Percentiles rank a stretch among this genome's conserved stretches.
Evolutionary conservation across 2,329 filamentous ascomycete genomes (phyloP).

Genomic region (Aspergillus texensis): DNA sequence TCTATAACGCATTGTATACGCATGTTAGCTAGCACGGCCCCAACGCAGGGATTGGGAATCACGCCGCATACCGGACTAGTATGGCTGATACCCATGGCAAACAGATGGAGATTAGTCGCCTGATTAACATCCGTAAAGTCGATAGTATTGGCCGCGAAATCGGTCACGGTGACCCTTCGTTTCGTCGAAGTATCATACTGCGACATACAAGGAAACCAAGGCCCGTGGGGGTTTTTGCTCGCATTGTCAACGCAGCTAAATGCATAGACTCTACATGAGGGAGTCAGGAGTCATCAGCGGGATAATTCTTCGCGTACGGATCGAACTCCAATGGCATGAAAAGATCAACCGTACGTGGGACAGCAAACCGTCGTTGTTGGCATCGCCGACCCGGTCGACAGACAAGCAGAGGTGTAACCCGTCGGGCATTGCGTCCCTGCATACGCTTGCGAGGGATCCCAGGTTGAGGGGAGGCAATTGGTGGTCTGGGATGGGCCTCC

Average conservation of each 20-base stretch:
- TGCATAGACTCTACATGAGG: neutral
- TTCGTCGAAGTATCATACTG: neutral
- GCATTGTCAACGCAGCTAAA: constrained; percentile 1
- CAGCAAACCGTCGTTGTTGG: constrained; percentile 1
- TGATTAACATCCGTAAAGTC: constrained; percentile 1
- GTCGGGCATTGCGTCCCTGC: neutral
- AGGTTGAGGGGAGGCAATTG: constrained; percentile 5
- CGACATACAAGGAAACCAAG: constrained; percentile 3
- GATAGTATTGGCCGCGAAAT: neutral
- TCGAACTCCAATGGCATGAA: neutral
- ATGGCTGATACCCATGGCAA: neutral
- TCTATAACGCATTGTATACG: neutral
- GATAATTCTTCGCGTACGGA: neutral
- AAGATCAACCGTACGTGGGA: neutral
- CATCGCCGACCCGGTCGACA: neutral
- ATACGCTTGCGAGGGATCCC: neutral
- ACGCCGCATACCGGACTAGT: neutral
- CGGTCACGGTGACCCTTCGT: neutral
- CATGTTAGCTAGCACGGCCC: neutral
- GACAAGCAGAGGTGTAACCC: constrained; percentile 3
- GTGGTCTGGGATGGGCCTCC: constrained; percentile 6
- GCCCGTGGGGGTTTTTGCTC: neutral
- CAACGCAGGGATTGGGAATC: neutral
- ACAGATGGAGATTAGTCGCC: neutral
- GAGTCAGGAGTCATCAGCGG: neutral